phyloP scores from a whole-genome alignment of 225 moss, liverwort and hornwort genomes.

The Climacium dendroides region DNA sequence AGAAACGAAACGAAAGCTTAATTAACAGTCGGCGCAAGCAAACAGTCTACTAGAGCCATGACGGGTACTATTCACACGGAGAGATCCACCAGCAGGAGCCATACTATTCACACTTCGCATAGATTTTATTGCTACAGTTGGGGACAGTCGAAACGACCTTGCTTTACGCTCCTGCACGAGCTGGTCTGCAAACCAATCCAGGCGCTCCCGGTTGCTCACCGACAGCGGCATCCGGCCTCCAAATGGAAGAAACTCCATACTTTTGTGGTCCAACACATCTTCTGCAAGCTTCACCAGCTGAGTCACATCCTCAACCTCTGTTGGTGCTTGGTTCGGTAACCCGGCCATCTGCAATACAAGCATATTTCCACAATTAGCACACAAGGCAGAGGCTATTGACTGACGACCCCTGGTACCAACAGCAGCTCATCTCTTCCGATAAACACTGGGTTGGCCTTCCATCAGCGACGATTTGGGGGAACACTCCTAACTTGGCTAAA shows the following conservation, averaged over 20 bases:
- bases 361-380: background rate
- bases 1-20: background rate
- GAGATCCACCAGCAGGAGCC: background rate
- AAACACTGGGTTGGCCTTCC: background rate
- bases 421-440: background rate
- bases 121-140: slow-evolving; percentile 40
- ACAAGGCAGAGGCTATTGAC: background rate
- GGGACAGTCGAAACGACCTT: slow-evolving; percentile 31
- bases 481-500: background rate
- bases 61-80: background rate
- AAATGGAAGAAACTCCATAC: slow-evolving; percentile 89
- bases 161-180: slow-evolving; percentile 71
- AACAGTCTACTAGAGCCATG: slow-evolving; percentile 5
- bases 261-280: slow-evolving; percentile 43
- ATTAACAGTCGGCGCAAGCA: background rate
- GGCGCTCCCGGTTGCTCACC: slow-evolving; percentile 55
- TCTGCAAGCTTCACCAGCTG: slow-evolving; percentile 65
- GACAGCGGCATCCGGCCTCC: slow-evolving; percentile 64
- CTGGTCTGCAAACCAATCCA: slow-evolving; percentile 94
- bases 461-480: background rate
- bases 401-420: background rate
- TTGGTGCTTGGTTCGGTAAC: slow-evolving; percentile 49
- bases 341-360: slow-evolving; percentile 42
- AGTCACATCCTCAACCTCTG: slow-evolving; percentile 51
- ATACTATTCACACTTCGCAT: background rate